A percentile compares a stretch with the other conserved stretches of the same genome.
Evolutionary conservation across 1,139 yeast species (phyloP).

Genomic region (Blastobotrys arbuscula): DNA sequence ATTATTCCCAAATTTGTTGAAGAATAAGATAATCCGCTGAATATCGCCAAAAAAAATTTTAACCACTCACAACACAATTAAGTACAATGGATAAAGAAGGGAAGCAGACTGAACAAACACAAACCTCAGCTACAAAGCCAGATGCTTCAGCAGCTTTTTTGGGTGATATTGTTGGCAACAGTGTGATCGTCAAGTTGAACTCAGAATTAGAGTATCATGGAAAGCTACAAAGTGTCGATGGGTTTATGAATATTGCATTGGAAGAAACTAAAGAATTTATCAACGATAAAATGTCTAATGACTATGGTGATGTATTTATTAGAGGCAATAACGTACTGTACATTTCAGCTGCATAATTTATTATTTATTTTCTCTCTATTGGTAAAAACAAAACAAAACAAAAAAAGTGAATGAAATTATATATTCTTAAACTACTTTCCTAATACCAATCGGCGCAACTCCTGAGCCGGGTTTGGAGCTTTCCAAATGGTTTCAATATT

Average conservation of each 20-base stretch:
- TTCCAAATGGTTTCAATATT: conserved; percentile 3
- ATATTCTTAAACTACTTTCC: neutral
- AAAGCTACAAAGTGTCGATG: conserved; percentile 82
- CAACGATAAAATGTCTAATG: conserved; percentile 50
- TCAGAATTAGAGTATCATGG: conserved; percentile 83
- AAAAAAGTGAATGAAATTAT: neutral
- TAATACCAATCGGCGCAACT: conserved; percentile 4
- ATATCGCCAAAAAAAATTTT: too few relatives aligned
- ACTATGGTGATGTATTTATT: conserved; percentile 82
- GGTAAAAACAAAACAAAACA: neutral
- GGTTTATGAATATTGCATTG: conserved; percentile 91
- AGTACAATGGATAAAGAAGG: conserved; percentile 4
- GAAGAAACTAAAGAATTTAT: conserved; percentile 68
- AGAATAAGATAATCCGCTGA: neutral
- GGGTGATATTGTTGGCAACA: conserved; percentile 69
- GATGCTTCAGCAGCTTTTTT: conserved; percentile 68
- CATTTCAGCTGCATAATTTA: conserved; percentile 25
- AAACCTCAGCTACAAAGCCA: conserved; percentile 12
- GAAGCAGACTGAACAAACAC: neutral
- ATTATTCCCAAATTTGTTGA: neutral
- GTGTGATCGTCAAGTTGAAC: conserved; percentile 76
- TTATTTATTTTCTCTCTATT: neutral
- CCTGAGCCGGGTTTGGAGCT: conserved; percentile 5
- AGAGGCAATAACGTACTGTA: conserved; percentile 69
- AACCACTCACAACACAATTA: too few relatives aligned